Evolutionary conservation across 2,329 filamentous ascomycete species (phyloP).

Genomic region (Ampelomyces quisqualis): DNA sequence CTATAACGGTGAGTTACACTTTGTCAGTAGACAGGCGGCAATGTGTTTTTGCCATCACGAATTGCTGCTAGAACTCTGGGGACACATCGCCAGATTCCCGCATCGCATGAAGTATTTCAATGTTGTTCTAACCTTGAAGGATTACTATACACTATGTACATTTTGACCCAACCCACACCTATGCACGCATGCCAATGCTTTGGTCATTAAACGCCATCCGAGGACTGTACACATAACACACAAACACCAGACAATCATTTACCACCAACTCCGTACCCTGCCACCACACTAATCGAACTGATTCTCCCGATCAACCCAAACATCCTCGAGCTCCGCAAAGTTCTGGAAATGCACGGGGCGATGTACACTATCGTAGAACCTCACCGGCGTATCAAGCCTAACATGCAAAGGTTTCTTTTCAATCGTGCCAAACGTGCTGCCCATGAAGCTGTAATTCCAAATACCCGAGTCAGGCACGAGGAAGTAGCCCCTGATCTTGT

Average conservation of each 20-base stretch:
- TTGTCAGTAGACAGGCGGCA: too few species aligned
- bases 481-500: slow-evolving; percentile 95
- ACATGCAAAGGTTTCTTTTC: slow-evolving; percentile 92
- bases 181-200: slow-evolving; percentile 1
- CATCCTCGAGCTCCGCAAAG: slow-evolving; percentile 95
- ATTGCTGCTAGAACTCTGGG: too few species aligned
- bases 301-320: slow-evolving; percentile 90
- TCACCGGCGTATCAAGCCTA: slow-evolving; percentile 83
- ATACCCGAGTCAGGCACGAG: slow-evolving; percentile 83
- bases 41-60: too few species aligned
- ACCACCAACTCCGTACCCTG: not conserved
- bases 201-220: not conserved
- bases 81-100: too few species aligned
- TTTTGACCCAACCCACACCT: not conserved
- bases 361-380: slow-evolving; percentile 92
- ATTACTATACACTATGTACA: not conserved
- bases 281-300: slow-evolving; percentile 75
- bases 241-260: too few species aligned
- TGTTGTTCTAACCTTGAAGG: too few species aligned
- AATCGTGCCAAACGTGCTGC: slow-evolving; percentile 78
- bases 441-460: slow-evolving; percentile 99
- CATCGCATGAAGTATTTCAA: too few species aligned
- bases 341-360: slow-evolving; percentile 94
- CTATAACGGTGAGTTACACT: too few species aligned
- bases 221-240: too few species aligned